Conservation (phyloP, 1,139 yeast genomes). For the Protomyces lactucae-debilis region DNA sequence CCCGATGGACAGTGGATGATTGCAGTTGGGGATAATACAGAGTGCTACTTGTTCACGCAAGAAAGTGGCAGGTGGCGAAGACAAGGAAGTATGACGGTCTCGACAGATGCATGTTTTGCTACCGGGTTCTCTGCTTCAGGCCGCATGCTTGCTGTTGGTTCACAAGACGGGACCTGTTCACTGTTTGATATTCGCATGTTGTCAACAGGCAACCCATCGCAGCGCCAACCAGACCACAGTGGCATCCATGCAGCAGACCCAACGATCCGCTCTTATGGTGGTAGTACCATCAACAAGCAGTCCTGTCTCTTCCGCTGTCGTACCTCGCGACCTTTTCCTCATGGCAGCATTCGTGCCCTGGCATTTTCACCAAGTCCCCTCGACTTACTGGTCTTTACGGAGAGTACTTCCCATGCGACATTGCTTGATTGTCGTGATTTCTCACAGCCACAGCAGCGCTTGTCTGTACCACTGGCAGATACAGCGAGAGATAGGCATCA, state of each 20-base stretch:
- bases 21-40: conserved; percentile 28
- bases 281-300: not conserved
- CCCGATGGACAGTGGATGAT: conserved; percentile 27
- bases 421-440: conserved; percentile 20
- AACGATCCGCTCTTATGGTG: not conserved
- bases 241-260: too few relatives aligned
- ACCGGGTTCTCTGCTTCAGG: conserved; percentile 14
- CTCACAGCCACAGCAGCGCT: not conserved
- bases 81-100: conserved; percentile 7
- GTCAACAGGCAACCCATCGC: not conserved
- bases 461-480: conserved; percentile 5
- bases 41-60: conserved; percentile 16
- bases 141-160: conserved; percentile 10
- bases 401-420: conserved; percentile 16
- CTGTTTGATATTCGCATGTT: conserved; percentile 14
- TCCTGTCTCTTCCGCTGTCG: not conserved
- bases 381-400: conserved; percentile 20
- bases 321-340: conserved; percentile 6
- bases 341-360: conserved; percentile 12
- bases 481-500: not conserved
- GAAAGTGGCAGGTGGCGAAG: conserved; percentile 10
- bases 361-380: conserved; percentile 13
- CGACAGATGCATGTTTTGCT: conserved; percentile 21
- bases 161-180: conserved; percentile 22
- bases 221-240: not conserved